phyloP scores from a whole-genome alignment of 108 stramenopile genomes.

The Fistulifera solaris region DNA sequence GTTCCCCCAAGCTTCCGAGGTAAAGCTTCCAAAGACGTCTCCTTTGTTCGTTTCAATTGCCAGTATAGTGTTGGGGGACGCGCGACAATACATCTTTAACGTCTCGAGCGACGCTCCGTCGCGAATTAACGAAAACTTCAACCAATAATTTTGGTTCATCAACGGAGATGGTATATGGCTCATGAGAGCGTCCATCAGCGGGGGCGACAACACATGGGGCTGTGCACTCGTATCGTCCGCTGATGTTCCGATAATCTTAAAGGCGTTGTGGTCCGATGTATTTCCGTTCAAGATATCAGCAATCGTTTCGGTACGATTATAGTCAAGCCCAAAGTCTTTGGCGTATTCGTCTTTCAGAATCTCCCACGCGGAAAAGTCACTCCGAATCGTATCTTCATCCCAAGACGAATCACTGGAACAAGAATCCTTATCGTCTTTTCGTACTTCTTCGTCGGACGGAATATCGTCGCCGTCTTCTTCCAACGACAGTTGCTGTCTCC shows the following conservation, averaged over 20 bases:
- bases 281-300: no score
- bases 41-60: conserved; percentile 72
- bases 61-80: conserved; percentile 42
- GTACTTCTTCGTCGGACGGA: conserved; percentile 24
- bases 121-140: conserved; percentile 54
- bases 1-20: conserved; percentile 48
- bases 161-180: conserved; percentile 47
- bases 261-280: conserved; percentile 4
- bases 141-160: conserved; percentile 48
- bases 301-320: no score
- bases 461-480: neutral
- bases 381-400: conserved; percentile 18
- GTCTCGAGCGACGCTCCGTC: conserved; percentile 55
- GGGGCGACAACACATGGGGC: conserved; percentile 63
- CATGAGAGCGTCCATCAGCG: conserved; percentile 45
- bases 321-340: conserved; percentile 47
- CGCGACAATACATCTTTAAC: conserved; percentile 40
- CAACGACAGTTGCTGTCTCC: neutral
- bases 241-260: conserved; percentile 58
- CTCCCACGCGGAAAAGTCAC: conserved; percentile 61
- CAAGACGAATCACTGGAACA: conserved; percentile 22
- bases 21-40: conserved; percentile 67
- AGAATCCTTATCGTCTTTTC: conserved; percentile 9
- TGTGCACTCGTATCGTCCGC: conserved; percentile 37
- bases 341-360: conserved; percentile 78